Evolutionary conservation across 352 stramenopile genomes (phyloP), one percentile per base, ranked within the genome.

Genomic region (Phytopythium montanum): DNA sequence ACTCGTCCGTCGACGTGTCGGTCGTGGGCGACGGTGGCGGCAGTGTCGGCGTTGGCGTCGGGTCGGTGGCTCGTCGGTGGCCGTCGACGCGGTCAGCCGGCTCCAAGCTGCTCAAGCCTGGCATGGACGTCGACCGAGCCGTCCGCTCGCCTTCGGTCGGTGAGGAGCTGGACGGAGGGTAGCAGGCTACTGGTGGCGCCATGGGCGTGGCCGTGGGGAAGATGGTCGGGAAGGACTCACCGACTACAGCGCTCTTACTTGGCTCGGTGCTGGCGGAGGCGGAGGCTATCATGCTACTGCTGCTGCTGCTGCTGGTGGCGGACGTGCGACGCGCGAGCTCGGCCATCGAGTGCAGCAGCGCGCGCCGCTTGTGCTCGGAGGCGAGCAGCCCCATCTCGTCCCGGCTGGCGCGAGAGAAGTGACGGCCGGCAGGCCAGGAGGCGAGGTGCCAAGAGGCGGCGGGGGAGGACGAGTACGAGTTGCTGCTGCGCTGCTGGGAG

Each of bases 311-410:
- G 31, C 52, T 52, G n/a, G 7, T 48, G 29, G 5, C 21, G 38
- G 36, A 54, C n/a, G 57, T 58, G 21, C 63, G 63, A 18, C 71
- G 68, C 12, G 71, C 71, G 0, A 79, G 60, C 21, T 63, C 53
- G 26, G 73, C 68, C 62, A 81, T 80, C 19, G 64, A 74, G 34
- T 71, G 67, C 56, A 80, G 39, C 34, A 79, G 65, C 59, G 70
- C 60, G 16, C 59, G 61, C 23, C 59, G 70, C 51, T 68, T 73
- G 45, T 78, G 63, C 42, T 80, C 70, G 1, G 69, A 66, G 28
- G 59, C 59, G 25, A 76, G 61, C 33, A 74, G 61, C n/a, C 68
- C 70, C 70, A 85, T 82, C 19, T 36, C 14, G 14, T 49, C 26
- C 46, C 28, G 28, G 28, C 33, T 41, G 28, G 59, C 38, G 46